A percentile compares a stretch with the other conserved stretches of the same genome.
These are phyloP conservation scores for Gloeophyllum trabeum DNA, from an alignment of 768 basidiomycete species.

Conservation along the genomic window DNA sequence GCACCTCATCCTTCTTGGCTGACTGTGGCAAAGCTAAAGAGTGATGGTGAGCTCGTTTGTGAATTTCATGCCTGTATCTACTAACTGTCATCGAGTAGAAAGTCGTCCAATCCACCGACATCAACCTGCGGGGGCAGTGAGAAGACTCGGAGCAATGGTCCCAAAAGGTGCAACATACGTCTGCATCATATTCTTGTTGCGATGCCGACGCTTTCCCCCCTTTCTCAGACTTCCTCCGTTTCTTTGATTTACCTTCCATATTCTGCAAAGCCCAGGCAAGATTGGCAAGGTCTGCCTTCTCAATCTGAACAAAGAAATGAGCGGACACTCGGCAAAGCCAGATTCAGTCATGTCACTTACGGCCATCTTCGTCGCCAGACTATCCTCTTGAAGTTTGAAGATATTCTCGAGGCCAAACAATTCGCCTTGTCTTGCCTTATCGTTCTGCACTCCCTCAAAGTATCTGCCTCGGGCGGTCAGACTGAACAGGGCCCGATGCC, in stretches of 20 bases:
- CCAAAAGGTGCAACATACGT: too few relatives aligned
- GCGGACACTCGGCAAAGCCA: background rate
- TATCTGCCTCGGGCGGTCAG: slow-evolving; percentile 31
- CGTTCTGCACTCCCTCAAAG: slow-evolving; percentile 77
- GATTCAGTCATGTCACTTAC: slow-evolving; percentile 29
- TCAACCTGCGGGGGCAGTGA: slow-evolving; percentile 21
- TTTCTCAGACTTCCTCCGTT: too few relatives aligned
- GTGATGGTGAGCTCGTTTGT: too few relatives aligned
- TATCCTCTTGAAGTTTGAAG: slow-evolving; percentile 64
- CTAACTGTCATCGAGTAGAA: slow-evolving; percentile 66
- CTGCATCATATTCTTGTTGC: too few relatives aligned
- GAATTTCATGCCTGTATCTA: background rate
- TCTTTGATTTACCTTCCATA: slow-evolving; percentile 29
- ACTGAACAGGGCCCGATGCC: background rate
- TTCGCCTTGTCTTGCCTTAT: slow-evolving; percentile 64
- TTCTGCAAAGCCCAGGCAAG: slow-evolving; percentile 75
- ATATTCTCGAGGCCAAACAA: slow-evolving; percentile 83
- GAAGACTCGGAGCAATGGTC: too few relatives aligned
- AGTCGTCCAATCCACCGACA: slow-evolving; percentile 43
- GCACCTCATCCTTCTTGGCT: slow-evolving; percentile 24
- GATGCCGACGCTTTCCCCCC: too few relatives aligned
- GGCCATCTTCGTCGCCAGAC: slow-evolving; percentile 60
- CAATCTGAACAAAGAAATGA: slow-evolving; percentile 42
- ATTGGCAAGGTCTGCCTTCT: slow-evolving; percentile 60
- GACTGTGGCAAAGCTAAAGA: too few relatives aligned